Conservation (phyloP, 2,329 filamentous ascomycete genomes). For the Ophiostoma populinum region DNA sequence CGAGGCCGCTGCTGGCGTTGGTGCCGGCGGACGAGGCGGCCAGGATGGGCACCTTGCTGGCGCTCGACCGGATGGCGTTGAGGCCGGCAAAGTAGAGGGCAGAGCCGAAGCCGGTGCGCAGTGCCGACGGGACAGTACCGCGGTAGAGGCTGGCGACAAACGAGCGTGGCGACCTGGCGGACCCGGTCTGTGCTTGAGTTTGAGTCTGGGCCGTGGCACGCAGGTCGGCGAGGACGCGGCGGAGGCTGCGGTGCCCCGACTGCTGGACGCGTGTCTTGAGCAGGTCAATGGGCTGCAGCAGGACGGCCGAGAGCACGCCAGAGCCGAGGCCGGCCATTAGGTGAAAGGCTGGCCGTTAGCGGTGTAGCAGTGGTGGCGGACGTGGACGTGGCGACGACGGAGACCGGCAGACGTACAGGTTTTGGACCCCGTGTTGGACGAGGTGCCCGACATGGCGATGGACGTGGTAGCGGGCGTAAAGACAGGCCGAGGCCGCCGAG, state of each 20-base stretch:
- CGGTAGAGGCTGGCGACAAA: conserved; percentile 60
- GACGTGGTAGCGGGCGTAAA: neutral
- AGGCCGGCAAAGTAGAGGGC: conserved; percentile 88
- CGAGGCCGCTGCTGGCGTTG: conserved; percentile 49
- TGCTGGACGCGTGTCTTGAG: conserved; percentile 95
- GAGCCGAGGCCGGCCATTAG: conserved; percentile 79
- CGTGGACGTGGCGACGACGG: neutral
- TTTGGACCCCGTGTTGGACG: conserved; percentile 17
- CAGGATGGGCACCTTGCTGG: conserved; percentile 28
- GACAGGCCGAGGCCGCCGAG: too few species aligned
- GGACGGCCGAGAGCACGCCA: conserved; percentile 70
- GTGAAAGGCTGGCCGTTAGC: conserved; percentile 46
- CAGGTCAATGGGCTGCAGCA: conserved; percentile 87
- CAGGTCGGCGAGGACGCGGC: conserved; percentile 52
- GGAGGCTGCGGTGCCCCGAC: conserved; percentile 52
- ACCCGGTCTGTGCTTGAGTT: too few species aligned
- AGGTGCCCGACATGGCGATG: conserved; percentile 19
- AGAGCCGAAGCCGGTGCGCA: conserved; percentile 82
- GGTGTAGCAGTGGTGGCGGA: too few species aligned
- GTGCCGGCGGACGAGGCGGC: conserved; percentile 4
- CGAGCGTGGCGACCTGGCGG: conserved; percentile 10
- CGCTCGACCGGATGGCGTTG: conserved; percentile 55
- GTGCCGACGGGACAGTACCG: conserved; percentile 78
- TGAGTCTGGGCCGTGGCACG: conserved; percentile 23
- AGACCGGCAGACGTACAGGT: conserved; percentile 18